phyloP scores from a whole-genome alignment of 176 grass and related monocot species.

The Dactylis glomerata region DNA sequence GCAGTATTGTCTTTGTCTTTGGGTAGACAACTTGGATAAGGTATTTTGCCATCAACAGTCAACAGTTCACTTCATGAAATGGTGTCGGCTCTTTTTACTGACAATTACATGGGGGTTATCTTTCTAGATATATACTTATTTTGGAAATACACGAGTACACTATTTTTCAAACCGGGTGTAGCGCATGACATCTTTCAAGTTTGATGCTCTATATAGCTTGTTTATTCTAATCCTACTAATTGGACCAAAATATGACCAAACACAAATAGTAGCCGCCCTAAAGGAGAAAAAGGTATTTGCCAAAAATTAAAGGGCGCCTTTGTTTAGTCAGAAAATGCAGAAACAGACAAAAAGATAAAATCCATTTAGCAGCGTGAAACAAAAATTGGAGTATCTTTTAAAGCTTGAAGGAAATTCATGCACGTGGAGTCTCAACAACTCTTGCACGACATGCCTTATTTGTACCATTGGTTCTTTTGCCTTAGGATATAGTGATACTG shows the following conservation, averaged over 20 bases:
- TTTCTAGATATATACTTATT: not conserved
- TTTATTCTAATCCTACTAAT: not conserved
- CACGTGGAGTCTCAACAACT: constrained; percentile 11
- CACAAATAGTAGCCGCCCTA: not conserved
- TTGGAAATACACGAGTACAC: not conserved
- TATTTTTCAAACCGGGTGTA: not conserved
- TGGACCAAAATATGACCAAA: not conserved
- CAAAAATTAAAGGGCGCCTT: not conserved
- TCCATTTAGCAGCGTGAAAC: not conserved
- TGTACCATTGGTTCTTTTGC: not conserved
- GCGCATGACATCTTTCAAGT: not conserved
- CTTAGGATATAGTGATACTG: not conserved
- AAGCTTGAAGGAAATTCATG: not conserved
- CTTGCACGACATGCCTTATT: not conserved
- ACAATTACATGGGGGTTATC: too few species aligned
- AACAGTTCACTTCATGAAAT: too few species aligned
- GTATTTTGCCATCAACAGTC: too few species aligned
- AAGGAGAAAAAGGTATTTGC: not conserved
- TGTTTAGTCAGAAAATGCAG: not conserved
- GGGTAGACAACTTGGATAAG: too few species aligned
- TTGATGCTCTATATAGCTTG: not conserved
- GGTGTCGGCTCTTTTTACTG: too few species aligned
- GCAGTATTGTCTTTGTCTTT: too few species aligned
- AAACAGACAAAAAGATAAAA: constrained; percentile 17
- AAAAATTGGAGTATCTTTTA: constrained; percentile 9